Evolutionary conservation across 2,329 filamentous ascomycete genomes (phyloP).

Genomic region (Ceratocystis huliohia): DNA sequence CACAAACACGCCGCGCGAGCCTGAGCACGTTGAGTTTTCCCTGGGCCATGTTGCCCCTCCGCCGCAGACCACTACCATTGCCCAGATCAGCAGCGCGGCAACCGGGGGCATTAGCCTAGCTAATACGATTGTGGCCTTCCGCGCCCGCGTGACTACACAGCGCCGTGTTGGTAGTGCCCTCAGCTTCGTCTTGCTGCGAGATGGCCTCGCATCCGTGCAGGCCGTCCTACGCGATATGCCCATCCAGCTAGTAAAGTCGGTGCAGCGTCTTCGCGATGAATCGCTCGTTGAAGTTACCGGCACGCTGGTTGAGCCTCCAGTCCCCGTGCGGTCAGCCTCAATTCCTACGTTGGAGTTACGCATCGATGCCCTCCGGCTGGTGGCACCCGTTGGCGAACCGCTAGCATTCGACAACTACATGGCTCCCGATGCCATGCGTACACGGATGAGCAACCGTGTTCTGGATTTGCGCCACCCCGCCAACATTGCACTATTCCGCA

Average conservation of each 20-base stretch:
- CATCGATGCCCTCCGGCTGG: slow-evolving; percentile 43
- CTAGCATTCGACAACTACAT: slow-evolving; percentile 38
- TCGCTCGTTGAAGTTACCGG: slow-evolving; percentile 67
- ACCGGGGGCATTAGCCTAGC: slow-evolving; percentile 23
- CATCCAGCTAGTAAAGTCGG: slow-evolving; percentile 70
- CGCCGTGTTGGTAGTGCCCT: slow-evolving; percentile 70
- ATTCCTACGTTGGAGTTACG: slow-evolving; percentile 65
- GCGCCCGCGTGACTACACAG: slow-evolving; percentile 54
- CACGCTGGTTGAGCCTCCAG: slow-evolving; percentile 57
- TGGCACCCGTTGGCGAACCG: slow-evolving; percentile 38
- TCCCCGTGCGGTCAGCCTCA: slow-evolving; percentile 61
- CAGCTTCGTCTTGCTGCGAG: slow-evolving; percentile 75
- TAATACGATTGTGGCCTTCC: slow-evolving; percentile 31
- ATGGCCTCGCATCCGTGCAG: slow-evolving; percentile 72
- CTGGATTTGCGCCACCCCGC: slow-evolving; percentile 76
- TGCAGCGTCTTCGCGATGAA: slow-evolving; percentile 67
- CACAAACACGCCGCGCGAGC: background rate
- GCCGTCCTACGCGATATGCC: slow-evolving; percentile 47
- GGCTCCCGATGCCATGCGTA: slow-evolving; percentile 36
- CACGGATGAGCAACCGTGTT: slow-evolving; percentile 65
- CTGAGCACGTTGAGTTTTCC: background rate
- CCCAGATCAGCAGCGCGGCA: slow-evolving; percentile 30
- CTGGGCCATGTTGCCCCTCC: slow-evolving; percentile 22
- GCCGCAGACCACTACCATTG: slow-evolving; percentile 31
- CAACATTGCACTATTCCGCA: slow-evolving; percentile 76